Percentiles rank a stretch among this genome's conserved stretches.
Conservation (phyloP, 2,329 filamentous ascomycete genomes). For the Polytolypa hystricis region DNA sequence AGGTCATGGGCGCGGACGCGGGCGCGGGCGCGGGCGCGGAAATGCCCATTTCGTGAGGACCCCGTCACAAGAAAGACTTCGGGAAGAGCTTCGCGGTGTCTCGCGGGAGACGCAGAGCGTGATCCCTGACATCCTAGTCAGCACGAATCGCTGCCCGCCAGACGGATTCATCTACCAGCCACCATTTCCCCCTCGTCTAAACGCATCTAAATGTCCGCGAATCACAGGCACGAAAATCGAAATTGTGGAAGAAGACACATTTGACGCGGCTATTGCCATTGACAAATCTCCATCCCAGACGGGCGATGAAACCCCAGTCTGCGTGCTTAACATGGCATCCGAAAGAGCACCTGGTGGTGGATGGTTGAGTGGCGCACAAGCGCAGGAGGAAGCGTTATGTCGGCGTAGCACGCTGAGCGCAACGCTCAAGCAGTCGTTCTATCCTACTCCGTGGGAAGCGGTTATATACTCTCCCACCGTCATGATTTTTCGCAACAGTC, state of each 20-base stretch:
- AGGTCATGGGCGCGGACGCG: neutral
- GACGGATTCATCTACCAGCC: conserved; percentile 4
- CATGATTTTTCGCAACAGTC: conserved; percentile 6
- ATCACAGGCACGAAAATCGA: conserved; percentile 1
- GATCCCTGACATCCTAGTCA: neutral
- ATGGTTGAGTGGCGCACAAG: conserved; percentile 6
- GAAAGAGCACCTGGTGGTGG: conserved; percentile 1
- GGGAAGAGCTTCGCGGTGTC: conserved; percentile 1
- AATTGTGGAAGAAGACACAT: conserved; percentile 4
- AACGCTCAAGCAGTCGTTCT: conserved; percentile 5
- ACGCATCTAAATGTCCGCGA: conserved; percentile 1
- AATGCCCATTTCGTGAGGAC: neutral
- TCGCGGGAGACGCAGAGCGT: conserved; percentile 2
- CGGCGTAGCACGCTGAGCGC: conserved; percentile 8
- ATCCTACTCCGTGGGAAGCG: conserved; percentile 2
- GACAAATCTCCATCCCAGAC: neutral
- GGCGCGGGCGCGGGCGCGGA: neutral
- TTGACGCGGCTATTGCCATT: conserved; percentile 2
- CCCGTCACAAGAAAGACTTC: neutral
- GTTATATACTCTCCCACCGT: conserved; percentile 8
- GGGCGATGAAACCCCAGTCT: neutral
- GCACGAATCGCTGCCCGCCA: neutral
- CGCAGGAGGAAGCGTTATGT: conserved; percentile 9
- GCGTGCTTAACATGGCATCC: conserved; percentile 9
- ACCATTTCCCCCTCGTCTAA: neutral